phyloP scores from a whole-genome alignment of 2,329 filamentous ascomycete species.

The Hymenoscyphus fructigenus region DNA sequence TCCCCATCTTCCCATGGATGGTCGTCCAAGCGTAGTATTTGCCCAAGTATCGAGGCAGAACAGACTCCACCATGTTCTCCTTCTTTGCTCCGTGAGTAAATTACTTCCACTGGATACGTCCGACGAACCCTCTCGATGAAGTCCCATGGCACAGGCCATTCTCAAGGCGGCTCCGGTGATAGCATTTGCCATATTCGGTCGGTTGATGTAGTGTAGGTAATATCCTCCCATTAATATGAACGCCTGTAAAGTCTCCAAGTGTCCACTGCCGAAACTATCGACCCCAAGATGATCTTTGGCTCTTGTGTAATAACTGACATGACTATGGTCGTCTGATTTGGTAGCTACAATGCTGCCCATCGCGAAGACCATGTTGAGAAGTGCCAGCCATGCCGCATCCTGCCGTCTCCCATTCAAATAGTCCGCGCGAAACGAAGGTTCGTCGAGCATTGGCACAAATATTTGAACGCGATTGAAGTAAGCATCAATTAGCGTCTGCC shows the following conservation, averaged over 20 bases:
- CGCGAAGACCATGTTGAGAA: conserved; percentile 75
- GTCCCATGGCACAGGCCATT: conserved; percentile 71
- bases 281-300: conserved; percentile 66
- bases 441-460: conserved; percentile 72
- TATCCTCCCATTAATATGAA: conserved; percentile 70
- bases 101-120: conserved; percentile 23
- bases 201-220: conserved; percentile 76
- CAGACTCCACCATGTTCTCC: conserved; percentile 73
- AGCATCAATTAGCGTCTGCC: conserved; percentile 68
- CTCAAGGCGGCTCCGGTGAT: conserved; percentile 69
- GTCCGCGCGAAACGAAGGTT: conserved; percentile 65
- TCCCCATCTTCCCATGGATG: conserved; percentile 66
- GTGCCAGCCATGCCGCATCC: conserved; percentile 68
- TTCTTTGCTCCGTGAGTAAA: conserved; percentile 57
- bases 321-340: conserved; percentile 59
- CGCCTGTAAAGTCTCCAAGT: conserved; percentile 72
- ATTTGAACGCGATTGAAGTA: conserved; percentile 74
- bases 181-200: conserved; percentile 74
- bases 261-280: conserved; percentile 67
- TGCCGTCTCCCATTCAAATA: conserved; percentile 61
- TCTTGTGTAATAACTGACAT: conserved; percentile 68
- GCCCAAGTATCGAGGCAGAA: conserved; percentile 76
- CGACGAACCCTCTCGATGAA: conserved; percentile 62
- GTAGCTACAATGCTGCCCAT: conserved; percentile 70
- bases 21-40: conserved; percentile 67